A percentile compares a stretch with the other conserved stretches of the same genome.
phyloP scores from a whole-genome alignment of 345 rosid genomes.

The Hirschfeldia incana region DNA sequence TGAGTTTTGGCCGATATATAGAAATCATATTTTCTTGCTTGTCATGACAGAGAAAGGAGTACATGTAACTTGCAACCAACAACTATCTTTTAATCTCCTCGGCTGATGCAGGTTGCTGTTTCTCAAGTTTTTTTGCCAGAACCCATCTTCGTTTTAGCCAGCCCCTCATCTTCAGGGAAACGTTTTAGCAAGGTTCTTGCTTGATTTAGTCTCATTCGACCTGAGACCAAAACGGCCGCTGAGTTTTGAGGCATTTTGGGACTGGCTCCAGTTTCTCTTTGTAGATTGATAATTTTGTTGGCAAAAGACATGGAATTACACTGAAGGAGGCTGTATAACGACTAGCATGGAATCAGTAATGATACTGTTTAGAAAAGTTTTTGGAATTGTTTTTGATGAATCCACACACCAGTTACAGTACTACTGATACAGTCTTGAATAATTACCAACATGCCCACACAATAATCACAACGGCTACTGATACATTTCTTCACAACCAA shows the following conservation, averaged over 20 bases:
- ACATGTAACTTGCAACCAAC: background rate
- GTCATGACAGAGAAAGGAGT: background rate
- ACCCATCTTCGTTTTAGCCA: no score
- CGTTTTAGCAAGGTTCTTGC: no score
- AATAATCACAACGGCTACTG: conserved; percentile 34
- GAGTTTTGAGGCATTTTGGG: background rate
- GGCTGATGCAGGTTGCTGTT: background rate
- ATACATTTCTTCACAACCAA: conserved; percentile 5
- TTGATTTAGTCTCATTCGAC: no score
- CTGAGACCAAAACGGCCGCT: no score
- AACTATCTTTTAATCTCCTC: background rate
- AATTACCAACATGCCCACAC: conserved; percentile 35
- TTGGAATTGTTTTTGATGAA: conserved; percentile 10
- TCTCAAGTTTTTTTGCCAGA: no score
- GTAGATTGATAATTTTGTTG: background rate
- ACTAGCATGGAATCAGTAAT: background rate
- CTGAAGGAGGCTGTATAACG: background rate
- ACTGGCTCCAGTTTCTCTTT: background rate
- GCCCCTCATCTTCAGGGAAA: no score
- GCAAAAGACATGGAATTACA: background rate
- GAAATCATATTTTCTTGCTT: background rate
- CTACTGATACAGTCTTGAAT: conserved; percentile 27
- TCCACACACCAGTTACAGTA: conserved; percentile 24
- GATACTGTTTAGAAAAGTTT: conserved; percentile 10
- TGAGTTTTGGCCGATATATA: background rate